Conservation (phyloP, 169 alveolate species). For the Plasmodium berghei region DNA sequence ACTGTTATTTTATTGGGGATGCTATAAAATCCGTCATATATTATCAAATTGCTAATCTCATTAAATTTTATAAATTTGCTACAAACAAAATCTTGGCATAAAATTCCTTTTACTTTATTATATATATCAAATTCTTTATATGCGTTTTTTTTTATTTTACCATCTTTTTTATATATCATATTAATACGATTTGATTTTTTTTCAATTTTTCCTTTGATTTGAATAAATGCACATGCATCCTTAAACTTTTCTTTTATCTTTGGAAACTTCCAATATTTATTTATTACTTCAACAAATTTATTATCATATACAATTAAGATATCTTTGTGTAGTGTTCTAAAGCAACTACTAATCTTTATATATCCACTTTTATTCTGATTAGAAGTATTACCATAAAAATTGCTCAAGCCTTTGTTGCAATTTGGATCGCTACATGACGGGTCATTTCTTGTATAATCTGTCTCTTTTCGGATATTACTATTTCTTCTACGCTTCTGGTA, state of each 20-base stretch:
- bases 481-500: too few species aligned
- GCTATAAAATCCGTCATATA: conserved; percentile 43
- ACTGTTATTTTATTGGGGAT: conserved; percentile 13
- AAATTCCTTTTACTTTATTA: conserved; percentile 34
- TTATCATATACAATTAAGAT: neutral
- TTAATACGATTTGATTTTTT: neutral
- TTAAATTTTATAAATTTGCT: conserved; percentile 52
- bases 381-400: too few species aligned
- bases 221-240: neutral
- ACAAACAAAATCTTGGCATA: conserved; percentile 70
- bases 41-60: conserved; percentile 7
- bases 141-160: neutral
- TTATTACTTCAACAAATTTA: neutral
- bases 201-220: conserved; percentile 3
- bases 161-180: conserved; percentile 17
- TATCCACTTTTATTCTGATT: too few species aligned
- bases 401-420: too few species aligned
- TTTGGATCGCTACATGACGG: too few species aligned
- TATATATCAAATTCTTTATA: neutral
- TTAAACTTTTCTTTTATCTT: neutral
- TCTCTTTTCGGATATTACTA: too few species aligned
- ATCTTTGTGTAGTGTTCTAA: neutral
- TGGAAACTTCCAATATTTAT: neutral
- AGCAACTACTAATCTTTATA: neutral
- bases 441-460: too few species aligned